Percentiles rank a stretch among this genome's conserved stretches.
Conservation (phyloP, 2,329 filamentous ascomycete species). For the Alternaria hordeiaustralica region DNA sequence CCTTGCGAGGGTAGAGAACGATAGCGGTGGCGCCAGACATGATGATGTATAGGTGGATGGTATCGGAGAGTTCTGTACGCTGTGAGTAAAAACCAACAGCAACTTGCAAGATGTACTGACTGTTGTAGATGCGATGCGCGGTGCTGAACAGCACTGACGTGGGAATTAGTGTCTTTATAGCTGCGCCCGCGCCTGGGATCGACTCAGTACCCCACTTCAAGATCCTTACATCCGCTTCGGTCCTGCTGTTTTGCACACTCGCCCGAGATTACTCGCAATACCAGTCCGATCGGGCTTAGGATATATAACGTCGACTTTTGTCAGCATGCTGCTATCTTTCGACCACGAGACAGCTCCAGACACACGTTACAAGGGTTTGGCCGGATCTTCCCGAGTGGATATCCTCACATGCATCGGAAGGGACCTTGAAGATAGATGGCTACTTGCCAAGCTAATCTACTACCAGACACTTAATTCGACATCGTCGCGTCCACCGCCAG, state of each 20-base stretch:
- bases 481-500: background rate
- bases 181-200: background rate
- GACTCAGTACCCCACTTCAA: slow-evolving; percentile 21
- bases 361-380: background rate
- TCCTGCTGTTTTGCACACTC: background rate
- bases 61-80: background rate
- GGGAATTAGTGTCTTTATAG: slow-evolving; percentile 14
- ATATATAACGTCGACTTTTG: background rate
- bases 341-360: background rate
- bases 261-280: background rate
- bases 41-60: slow-evolving; percentile 1
- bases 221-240: slow-evolving; percentile 16
- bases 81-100: background rate
- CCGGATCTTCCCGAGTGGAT: background rate
- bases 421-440: background rate
- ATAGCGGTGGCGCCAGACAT: slow-evolving; percentile 26
- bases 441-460: background rate
- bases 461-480: background rate
- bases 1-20: slow-evolving; percentile 53
- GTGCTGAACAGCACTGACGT: background rate
- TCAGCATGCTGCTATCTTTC: background rate
- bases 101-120: background rate
- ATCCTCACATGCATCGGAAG: background rate
- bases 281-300: background rate
- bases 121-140: background rate